Base-by-base conservation (phyloP, 768 basidiomycete species). In the Clavulina sp. region DNA sequence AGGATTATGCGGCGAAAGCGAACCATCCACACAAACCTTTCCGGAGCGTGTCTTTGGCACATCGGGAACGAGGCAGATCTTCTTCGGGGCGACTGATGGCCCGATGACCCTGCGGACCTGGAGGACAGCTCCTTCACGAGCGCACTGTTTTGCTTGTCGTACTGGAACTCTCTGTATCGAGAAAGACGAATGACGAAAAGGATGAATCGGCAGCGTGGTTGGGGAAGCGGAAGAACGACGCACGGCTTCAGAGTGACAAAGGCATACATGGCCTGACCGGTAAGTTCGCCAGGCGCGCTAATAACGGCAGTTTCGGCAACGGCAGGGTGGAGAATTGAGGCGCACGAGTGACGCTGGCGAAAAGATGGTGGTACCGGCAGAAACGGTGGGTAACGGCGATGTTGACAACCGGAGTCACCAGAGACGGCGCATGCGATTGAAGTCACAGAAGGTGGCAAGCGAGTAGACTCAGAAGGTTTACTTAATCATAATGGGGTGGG, bases 91-190 rank as follows among this genome's bases (percentile, higher is more conserved):
- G 1, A 93, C 93, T 66, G 97, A 96, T 2, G 95, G 92, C 3
- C 93, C 95, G 55, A 99, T 99, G 41, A 85, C 84, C 69, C 96
- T 97, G 61, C 95, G 80, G 19, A 96, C 92, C 69, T 96, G 92
- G 30, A 96, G 77, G 28, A 81, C 74, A 99, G 77, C 68, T 96
- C 93, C 67, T 95, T 96, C 50, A 68, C 57, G 31, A 96, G 75
- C 0, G 65, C 71, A 66, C 93, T 87, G 54, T 92, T 71, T 41
- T 70, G 68, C 2, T 70, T 63, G 62, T 88, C 79, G 61, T 78
- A 81, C 32, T 74, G 66, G 69, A 93, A 96, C 62, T 95, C 88
- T 41, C 81, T 81, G 56, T 0, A 30, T 7, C 21, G 13, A 33
- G 48, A n/a, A 4, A 30, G 50, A 19, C 2, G 51, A 44, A 24